phyloP scores from a whole-genome alignment of 352 stramenopile genomes.

The Thalassiosira mediterranea region DNA sequence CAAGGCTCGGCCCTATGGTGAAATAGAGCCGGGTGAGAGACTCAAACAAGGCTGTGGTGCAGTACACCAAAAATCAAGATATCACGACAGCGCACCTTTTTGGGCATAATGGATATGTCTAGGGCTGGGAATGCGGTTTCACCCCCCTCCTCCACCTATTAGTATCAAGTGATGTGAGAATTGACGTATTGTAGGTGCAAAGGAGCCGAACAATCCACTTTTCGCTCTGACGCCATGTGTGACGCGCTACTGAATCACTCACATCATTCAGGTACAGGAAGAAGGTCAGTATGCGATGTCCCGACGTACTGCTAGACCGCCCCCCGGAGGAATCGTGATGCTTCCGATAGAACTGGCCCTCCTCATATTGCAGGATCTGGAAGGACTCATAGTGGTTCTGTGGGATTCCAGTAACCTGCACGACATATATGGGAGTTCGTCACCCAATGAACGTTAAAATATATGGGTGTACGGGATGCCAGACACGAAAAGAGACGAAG shows the following conservation, averaged over 20 bases:
- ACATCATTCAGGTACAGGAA: constrained; percentile 88
- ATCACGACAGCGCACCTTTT: too few species aligned
- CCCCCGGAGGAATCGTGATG: constrained; percentile 71
- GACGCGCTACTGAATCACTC: too few species aligned
- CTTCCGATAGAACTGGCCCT: constrained; percentile 74
- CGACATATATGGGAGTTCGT: too few species aligned
- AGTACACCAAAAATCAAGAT: too few species aligned
- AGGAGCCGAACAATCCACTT: too few species aligned
- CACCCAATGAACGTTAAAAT: too few species aligned
- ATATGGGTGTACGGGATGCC: constrained; percentile 66
- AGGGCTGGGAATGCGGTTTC: constrained; percentile 72
- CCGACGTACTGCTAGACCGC: constrained; percentile 30
- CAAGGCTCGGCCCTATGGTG: constrained; percentile 74
- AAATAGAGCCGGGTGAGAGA: too few species aligned
- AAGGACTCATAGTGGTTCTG: constrained; percentile 63
- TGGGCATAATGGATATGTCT: constrained; percentile 72
- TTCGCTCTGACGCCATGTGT: too few species aligned
- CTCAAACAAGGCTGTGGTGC: too few species aligned
- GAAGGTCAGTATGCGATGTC: constrained; percentile 69
- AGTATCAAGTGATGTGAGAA: too few species aligned
- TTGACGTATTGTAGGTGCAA: too few species aligned
- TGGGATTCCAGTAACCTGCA: constrained; percentile 50
- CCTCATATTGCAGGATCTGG: constrained; percentile 77
- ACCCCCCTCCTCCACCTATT: constrained; percentile 51
- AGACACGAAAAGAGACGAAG: too few species aligned